Evolutionary conservation across 176 grass and related monocot species (phyloP).

Genomic region (Triticum urartu): DNA sequence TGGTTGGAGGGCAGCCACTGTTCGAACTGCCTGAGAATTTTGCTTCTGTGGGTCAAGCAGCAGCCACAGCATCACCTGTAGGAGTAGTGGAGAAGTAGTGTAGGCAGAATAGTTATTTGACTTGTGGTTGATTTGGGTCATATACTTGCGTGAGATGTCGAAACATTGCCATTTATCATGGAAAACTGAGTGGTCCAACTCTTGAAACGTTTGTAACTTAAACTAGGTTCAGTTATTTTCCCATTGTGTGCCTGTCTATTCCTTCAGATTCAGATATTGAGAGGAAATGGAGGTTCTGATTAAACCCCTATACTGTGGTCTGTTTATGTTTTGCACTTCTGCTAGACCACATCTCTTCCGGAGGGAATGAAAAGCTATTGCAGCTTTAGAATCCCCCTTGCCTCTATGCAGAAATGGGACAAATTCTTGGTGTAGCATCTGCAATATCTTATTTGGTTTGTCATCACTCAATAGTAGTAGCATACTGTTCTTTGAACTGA

Average conservation of each 20-base stretch:
- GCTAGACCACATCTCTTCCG: neutral
- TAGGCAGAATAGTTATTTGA: neutral
- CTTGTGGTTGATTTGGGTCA: neutral
- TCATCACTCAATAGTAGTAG: no score
- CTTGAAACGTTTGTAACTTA: neutral
- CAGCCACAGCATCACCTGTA: neutral
- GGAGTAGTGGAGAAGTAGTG: conserved; percentile 5
- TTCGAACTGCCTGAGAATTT: conserved; percentile 14
- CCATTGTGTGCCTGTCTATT: neutral
- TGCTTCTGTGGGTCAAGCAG: neutral
- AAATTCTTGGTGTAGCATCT: no score
- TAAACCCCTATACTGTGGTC: no score
- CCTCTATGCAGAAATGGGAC: no score
- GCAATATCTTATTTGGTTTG: no score
- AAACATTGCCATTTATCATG: neutral
- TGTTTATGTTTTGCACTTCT: neutral
- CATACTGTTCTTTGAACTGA: no score
- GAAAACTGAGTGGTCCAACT: neutral
- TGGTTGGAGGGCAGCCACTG: neutral
- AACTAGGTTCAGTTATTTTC: no score
- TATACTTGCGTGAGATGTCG: neutral
- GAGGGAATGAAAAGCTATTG: no score
- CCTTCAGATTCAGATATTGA: neutral
- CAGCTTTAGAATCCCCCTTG: no score
- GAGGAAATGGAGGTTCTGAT: neutral